Conservation (phyloP, 257 asterid genomes). For the Dorcoceras hygrometricum region DNA sequence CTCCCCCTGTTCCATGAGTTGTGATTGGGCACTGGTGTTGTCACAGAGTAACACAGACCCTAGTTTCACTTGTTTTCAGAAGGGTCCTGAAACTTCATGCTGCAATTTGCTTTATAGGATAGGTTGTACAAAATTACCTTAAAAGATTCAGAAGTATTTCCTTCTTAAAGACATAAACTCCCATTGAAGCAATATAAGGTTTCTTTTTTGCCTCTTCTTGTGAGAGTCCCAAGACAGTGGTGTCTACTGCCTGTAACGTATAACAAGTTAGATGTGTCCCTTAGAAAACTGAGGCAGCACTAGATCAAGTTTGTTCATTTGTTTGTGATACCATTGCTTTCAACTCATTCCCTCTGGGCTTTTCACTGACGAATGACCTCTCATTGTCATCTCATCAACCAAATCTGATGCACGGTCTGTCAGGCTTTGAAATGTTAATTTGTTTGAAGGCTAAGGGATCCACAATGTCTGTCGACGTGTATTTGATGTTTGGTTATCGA, state of each 20-base stretch:
- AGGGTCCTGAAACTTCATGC: constrained; percentile 1
- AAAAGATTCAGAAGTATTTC: constrained; percentile 84
- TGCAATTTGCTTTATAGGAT: constrained; percentile 15
- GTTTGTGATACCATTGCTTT: constrained; percentile 69
- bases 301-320: constrained; percentile 10
- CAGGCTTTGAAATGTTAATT: constrained; percentile 26
- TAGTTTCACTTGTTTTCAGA: constrained; percentile 1
- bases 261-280: constrained; percentile 15
- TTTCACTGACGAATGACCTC: constrained; percentile 80
- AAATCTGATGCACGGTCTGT: constrained; percentile 97
- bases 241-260: constrained; percentile 79
- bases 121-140: constrained; percentile 41
- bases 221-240: constrained; percentile 82
- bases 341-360: constrained; percentile 76
- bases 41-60: neutral
- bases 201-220: constrained; percentile 81
- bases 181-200: constrained; percentile 98
- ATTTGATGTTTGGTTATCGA: neutral
- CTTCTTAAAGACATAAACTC: constrained; percentile 93
- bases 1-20: constrained; percentile 20
- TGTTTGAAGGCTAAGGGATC: constrained; percentile 13
- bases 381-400: constrained; percentile 82
- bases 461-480: neutral
- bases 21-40: neutral
- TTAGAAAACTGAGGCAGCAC: neutral